Conservation (phyloP, 345 rosid genomes). For the Isatis tinctoria region DNA sequence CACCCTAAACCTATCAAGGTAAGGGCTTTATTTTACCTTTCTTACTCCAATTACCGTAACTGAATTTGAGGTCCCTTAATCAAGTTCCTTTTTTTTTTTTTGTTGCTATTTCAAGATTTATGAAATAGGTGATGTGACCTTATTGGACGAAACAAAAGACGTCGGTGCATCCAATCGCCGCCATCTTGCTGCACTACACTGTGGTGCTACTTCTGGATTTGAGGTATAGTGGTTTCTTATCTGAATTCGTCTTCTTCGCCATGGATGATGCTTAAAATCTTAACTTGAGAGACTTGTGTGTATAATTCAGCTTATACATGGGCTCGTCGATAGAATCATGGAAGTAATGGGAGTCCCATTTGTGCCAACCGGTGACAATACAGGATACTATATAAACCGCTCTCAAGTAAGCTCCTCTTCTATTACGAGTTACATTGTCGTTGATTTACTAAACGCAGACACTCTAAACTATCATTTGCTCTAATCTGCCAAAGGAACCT, state of each 20-base stretch:
- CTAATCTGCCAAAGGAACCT: conserved; percentile 49
- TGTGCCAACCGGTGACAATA: conserved; percentile 45
- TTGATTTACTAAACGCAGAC: not conserved
- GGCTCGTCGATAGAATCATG: conserved; percentile 86
- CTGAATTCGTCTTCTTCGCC: not conserved
- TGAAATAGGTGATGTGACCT: conserved; percentile 73
- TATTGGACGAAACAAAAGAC: conserved; percentile 64
- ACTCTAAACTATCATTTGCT: not conserved
- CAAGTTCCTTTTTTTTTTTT: not conserved
- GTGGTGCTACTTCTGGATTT: conserved; percentile 93
- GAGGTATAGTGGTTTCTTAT: conserved; percentile 51
- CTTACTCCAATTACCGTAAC: not conserved
- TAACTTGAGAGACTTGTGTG: not conserved
- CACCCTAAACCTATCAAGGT: conserved; percentile 97
- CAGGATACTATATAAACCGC: conserved; percentile 56
- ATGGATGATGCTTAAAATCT: not conserved
- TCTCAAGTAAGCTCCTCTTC: conserved; percentile 54
- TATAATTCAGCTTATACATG: conserved; percentile 66
- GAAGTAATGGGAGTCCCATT: conserved; percentile 75
- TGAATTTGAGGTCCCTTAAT: not conserved
- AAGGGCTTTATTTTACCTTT: not conserved
- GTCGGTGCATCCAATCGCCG: conserved; percentile 80
- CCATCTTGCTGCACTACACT: conserved; percentile 68
- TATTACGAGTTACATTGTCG: not conserved
- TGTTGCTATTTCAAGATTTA: conserved; percentile 48